Evolutionary conservation across 495 filamentous ascomycete species (phyloP).

Genomic region (Aspergillus heteromorphus): DNA sequence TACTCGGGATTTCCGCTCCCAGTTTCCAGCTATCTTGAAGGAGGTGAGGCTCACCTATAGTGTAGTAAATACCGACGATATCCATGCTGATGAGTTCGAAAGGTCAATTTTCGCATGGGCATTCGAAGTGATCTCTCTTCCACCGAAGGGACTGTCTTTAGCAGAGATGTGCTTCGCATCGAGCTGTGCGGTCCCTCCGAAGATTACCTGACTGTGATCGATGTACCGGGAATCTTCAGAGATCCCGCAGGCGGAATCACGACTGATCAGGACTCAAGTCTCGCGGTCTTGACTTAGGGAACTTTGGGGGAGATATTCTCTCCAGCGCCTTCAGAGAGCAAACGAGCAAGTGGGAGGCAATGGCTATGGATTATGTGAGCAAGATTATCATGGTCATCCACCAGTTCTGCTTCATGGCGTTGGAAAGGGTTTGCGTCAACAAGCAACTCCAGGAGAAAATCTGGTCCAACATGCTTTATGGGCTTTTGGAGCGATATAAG

Average conservation of each 20-base stretch:
- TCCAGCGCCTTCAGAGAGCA: conserved; percentile 48
- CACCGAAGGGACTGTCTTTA: conserved; percentile 38
- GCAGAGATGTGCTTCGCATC: conserved; percentile 52
- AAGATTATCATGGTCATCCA: conserved; percentile 42
- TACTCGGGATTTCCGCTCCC: not conserved
- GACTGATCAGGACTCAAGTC: conserved; percentile 37
- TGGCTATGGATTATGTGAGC: conserved; percentile 45
- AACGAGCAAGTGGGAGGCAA: conserved; percentile 45
- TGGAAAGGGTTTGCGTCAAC: conserved; percentile 37
- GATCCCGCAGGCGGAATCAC: conserved; percentile 44
- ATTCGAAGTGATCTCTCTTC: conserved; percentile 26
- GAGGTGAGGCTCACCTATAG: conserved; percentile 8
- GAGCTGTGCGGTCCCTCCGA: conserved; percentile 54
- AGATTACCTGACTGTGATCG: conserved; percentile 55
- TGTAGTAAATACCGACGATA: conserved; percentile 24
- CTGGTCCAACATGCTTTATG: conserved; percentile 34
- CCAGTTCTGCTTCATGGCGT: conserved; percentile 35
- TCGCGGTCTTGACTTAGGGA: conserved; percentile 35
- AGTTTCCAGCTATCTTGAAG: not conserved
- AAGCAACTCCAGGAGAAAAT: conserved; percentile 31
- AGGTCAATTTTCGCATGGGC: conserved; percentile 19
- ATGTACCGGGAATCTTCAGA: conserved; percentile 62
- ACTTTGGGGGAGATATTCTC: conserved; percentile 36
- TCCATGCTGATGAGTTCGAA: not conserved
- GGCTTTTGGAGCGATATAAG: conserved; percentile 39